phyloP scores from a whole-genome alignment of 73 alveolate species.

The Tetrahymena borealis region DNA sequence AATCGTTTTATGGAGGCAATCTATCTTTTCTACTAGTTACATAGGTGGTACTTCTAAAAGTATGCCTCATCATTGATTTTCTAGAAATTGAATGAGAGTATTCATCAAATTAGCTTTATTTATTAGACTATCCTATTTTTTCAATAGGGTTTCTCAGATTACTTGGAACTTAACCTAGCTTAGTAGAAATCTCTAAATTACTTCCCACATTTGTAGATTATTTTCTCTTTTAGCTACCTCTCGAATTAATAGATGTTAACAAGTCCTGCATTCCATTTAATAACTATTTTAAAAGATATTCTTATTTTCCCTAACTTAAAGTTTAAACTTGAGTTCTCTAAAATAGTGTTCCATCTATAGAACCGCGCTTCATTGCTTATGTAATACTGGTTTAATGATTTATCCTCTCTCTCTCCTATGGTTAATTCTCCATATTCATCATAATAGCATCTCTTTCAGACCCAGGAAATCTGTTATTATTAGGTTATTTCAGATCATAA shows the following conservation, averaged over 20 bases:
- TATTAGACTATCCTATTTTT: not conserved
- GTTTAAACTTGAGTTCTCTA: not conserved
- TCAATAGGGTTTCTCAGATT: not conserved
- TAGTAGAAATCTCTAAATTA: not conserved
- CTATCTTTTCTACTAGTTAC: not conserved
- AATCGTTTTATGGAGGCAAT: not conserved
- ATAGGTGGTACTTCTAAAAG: not conserved
- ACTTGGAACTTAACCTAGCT: not conserved
- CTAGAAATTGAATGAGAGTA: not conserved
- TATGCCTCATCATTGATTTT: not conserved
- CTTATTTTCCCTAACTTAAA: not conserved
- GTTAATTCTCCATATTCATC: not conserved
- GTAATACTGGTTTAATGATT: not conserved
- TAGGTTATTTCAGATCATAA: not conserved
- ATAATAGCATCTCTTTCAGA: not conserved
- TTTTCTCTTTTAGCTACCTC: not conserved
- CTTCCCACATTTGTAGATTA: not conserved
- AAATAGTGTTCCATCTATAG: not conserved
- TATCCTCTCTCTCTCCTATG: not conserved
- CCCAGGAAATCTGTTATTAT: not conserved
- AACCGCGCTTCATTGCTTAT: not conserved
- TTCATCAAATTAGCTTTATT: not conserved
- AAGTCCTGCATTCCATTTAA: not conserved
- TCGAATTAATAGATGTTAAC: not conserved
- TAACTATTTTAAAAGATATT: not conserved